Evolutionary conservation across 805 yeast genomes (phyloP).

Genomic region (Ogataea thermomethanolica): DNA sequence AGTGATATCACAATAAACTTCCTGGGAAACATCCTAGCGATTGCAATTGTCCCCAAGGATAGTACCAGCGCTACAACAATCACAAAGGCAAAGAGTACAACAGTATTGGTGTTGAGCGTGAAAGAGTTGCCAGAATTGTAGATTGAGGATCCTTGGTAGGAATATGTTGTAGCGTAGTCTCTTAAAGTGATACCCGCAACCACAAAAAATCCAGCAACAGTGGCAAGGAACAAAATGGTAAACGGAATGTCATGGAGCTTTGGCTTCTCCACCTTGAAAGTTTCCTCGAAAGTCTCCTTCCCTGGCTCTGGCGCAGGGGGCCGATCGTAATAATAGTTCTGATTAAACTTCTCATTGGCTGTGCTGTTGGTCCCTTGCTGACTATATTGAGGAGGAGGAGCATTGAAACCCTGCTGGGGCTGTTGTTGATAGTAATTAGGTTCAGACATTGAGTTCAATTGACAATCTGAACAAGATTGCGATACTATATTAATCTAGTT

Average conservation of each 20-base stretch:
- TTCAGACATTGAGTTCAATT: conserved; percentile 1
- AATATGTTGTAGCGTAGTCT: conserved; percentile 55
- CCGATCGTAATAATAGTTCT: conserved; percentile 18
- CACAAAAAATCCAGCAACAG: conserved; percentile 61
- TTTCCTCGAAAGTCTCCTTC: conserved; percentile 51
- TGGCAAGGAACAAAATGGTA: conserved; percentile 42
- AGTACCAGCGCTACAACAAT: conserved; percentile 57
- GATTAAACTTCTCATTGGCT: conserved; percentile 14
- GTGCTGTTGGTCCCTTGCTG: conserved; percentile 13
- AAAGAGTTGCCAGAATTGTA: conserved; percentile 51
- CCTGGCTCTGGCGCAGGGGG: conserved; percentile 34
- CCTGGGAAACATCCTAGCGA: conserved; percentile 64
- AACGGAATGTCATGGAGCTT: conserved; percentile 70
- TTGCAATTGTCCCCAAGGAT: conserved; percentile 50
- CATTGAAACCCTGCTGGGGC: conserved; percentile 9
- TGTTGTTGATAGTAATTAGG: conserved; percentile 13
- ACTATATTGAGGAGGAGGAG: conserved; percentile 12
- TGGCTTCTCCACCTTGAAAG: conserved; percentile 62
- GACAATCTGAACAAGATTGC: not conserved
- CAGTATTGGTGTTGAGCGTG: conserved; percentile 71
- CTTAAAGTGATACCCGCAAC: conserved; percentile 66
- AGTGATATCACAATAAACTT: conserved; percentile 68
- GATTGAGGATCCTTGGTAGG: conserved; percentile 59
- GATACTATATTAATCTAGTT: not conserved
- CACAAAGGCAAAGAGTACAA: conserved; percentile 64